Evolutionary conservation across 2,329 filamentous ascomycete species (phyloP).

Genomic region (Fusarium camptoceras): DNA sequence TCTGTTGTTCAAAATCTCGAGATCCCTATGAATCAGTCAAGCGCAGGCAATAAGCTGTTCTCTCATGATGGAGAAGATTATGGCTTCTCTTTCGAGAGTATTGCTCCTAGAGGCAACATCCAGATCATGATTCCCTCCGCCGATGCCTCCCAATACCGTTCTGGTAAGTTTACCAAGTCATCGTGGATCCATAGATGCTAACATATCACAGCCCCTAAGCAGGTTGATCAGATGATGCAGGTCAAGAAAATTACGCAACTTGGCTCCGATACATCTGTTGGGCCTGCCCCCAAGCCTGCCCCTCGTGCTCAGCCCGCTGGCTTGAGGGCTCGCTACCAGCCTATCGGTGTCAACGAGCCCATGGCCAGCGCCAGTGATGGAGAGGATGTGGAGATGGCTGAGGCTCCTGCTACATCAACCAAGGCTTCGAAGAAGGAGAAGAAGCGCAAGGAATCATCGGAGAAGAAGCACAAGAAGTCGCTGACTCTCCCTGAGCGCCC

Average conservation of each 20-base stretch:
- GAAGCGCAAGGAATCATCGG: constrained; percentile 45
- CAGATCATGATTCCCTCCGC: constrained; percentile 71
- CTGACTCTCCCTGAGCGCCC: constrained; percentile 13
- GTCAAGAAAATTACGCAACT: constrained; percentile 73
- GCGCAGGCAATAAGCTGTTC: constrained; percentile 66
- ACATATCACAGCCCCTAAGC: constrained; percentile 47
- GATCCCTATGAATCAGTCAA: constrained; percentile 67
- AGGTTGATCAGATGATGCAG: constrained; percentile 71
- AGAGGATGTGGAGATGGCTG: constrained; percentile 59
- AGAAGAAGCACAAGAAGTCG: constrained; percentile 50
- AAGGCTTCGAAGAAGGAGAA: constrained; percentile 51
- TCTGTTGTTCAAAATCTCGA: constrained; percentile 73
- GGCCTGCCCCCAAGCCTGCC: constrained; percentile 61
- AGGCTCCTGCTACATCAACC: constrained; percentile 50
- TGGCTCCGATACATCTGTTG: constrained; percentile 54
- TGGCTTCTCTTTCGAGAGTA: constrained; percentile 65
- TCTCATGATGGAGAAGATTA: constrained; percentile 74
- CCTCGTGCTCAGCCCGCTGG: constrained; percentile 75
- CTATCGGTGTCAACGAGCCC: constrained; percentile 66
- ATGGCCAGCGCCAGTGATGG: constrained; percentile 59
- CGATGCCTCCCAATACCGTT: constrained; percentile 64
- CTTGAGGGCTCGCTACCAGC: constrained; percentile 74
- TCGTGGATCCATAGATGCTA: constrained; percentile 14
- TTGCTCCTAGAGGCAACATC: constrained; percentile 63
- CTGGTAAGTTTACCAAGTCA: constrained; percentile 57